Base-by-base conservation (phyloP, 306 rosid species). In the Inga leiocalycina region DNA sequence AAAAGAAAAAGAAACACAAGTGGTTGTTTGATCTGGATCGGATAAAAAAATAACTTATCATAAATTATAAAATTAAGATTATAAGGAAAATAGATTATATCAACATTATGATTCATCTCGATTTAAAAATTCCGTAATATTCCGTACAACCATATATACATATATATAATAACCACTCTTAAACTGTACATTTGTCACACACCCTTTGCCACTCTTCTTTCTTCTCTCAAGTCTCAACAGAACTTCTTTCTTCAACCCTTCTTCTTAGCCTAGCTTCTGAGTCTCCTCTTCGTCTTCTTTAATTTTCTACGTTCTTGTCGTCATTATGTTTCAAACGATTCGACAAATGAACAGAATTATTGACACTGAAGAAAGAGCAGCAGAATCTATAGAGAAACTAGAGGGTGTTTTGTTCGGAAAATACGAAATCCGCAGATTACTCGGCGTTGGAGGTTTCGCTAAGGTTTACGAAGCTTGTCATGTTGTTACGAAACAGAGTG, bases 361-460 rank as follows among this genome's bases (percentile, higher is more conserved):
- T 73, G 8, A 34, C 64, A 68, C 37, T 1, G 68, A 59, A 27
- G 54, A 8, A 12, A 44, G 72, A 24, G 30, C 65, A 81, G 19
- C 51, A 73, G 32, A 61, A 24, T 20, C 66, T 19, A 0, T 39
- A 0, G 79, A 67, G 34, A 37, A 11, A 10, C 35, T 43, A 32
- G 71, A 66, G 17, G 77, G 66, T 49, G 79, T 88, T 73, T 73
- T 88, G 77, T 74, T 85, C 62, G 85, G 75, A 0, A 88, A 88
- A 41, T 96, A 96, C 87, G 85, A 90, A 66, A 30, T 93, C 2
- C 83, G 86, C 2, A 83, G 66, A 73, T 79, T 96, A 3, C 75
- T 96, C 0, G 99, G 99, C 0, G 61, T 83, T 4, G 99, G 99
- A 2, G 96, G 97, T 0, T 92, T 87, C 48, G 98, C 93, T 0